phyloP scores from a whole-genome alignment of 768 basidiomycete species.

The Podaxis rugospora region DNA sequence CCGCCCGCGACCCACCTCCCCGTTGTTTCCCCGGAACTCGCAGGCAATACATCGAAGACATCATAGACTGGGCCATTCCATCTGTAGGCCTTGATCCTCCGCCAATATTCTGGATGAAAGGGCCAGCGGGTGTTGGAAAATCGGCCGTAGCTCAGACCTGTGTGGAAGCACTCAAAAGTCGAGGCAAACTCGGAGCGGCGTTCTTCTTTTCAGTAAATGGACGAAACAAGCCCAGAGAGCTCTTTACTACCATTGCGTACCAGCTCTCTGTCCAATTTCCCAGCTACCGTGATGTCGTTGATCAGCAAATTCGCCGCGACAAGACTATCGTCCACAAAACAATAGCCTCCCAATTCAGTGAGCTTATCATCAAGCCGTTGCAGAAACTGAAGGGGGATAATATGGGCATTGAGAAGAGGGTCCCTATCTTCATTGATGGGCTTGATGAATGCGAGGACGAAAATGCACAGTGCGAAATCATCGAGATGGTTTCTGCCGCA shows the following conservation, averaged over 20 bases:
- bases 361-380: neutral
- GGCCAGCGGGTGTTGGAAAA: neutral
- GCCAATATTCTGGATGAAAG: neutral
- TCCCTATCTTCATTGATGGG: neutral
- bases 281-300: neutral
- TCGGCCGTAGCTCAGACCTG: constrained; percentile 2
- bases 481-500: neutral
- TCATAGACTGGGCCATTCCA: neutral
- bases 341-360: neutral
- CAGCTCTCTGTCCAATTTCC: neutral
- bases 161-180: neutral
- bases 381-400: neutral
- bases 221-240: neutral
- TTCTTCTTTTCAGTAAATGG: neutral
- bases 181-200: neutral
- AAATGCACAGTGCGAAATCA: neutral
- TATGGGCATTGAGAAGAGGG: neutral
- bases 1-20: neutral
- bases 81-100: neutral
- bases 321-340: neutral
- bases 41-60: constrained; percentile 7
- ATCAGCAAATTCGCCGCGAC: neutral
- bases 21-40: neutral
- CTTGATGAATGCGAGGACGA: neutral
- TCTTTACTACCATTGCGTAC: constrained; percentile 5